Evolutionary conservation across 108 stramenopile genomes (phyloP).

Genomic region (Skeletonema tropicum): DNA sequence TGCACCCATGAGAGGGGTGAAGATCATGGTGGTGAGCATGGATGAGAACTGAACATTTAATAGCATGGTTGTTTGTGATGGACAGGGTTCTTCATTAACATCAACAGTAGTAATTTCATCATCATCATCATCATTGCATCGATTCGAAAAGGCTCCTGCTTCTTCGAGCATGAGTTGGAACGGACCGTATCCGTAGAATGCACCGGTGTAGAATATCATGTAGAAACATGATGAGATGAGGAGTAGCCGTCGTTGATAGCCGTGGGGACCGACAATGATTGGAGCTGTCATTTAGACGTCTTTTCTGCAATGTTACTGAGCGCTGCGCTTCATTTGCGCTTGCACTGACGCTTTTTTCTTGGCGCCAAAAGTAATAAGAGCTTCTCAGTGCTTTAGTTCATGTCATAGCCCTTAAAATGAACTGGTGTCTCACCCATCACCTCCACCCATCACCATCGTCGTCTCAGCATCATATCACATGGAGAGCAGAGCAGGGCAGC

Average conservation of each 20-base stretch:
- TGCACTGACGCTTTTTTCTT: too few species aligned
- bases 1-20: constrained; percentile 29
- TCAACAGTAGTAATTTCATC: too few species aligned
- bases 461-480: too few species aligned
- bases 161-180: constrained; percentile 56
- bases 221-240: constrained; percentile 15
- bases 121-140: constrained; percentile 21
- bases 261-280: not conserved
- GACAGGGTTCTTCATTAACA: too few species aligned
- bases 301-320: too few species aligned
- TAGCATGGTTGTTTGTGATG: constrained; percentile 39
- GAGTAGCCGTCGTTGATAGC: not conserved
- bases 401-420: too few species aligned
- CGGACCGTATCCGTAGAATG: constrained; percentile 57
- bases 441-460: too few species aligned
- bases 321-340: too few species aligned
- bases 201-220: constrained; percentile 42
- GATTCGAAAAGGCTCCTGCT: constrained; percentile 29
- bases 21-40: constrained; percentile 11
- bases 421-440: too few species aligned
- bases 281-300: not conserved
- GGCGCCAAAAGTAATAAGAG: too few species aligned
- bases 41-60: constrained; percentile 41
- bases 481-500: not conserved
- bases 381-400: too few species aligned